Base-by-base conservation (phyloP, 352 stramenopile genomes). In the Pythium rishiriense region DNA sequence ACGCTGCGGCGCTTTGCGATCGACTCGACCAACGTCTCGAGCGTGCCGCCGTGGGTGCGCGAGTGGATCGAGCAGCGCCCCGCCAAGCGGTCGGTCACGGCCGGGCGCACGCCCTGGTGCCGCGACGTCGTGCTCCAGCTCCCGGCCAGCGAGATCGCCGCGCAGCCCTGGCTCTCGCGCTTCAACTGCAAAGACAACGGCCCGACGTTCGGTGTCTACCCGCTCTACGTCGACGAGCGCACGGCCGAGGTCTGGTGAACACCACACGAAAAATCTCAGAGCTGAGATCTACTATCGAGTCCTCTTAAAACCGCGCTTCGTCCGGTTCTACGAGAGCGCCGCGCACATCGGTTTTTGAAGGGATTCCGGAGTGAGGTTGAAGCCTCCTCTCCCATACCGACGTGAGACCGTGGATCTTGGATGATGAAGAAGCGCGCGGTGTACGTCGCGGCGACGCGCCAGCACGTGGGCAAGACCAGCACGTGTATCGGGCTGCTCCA, bases 401-500 rank as follows among this genome's bases (percentile, higher is more conserved):
- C n/a, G n/a, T n/a, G n/a, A n/a, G n/a, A n/a, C 10, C 10, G 31
- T 11, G 10, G 10, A 10, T 35, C 31, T 10, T 11, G 5, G 33
- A 12, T 12, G 2, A 48, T 52, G 55, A 78, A 78, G 68, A 83
- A 83, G 29, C 68, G 74, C 10, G 85, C 85, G 6, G 85, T 94
- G 66, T 92, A 91, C 64, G 85, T 97, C n/a, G 86, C 85, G 5
- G 88, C 88, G 24, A 97, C 88, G 55, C 78, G 88, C 54, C 87
- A 97, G 76, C 87, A 97, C 67, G 89, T 94, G 39, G 88, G 88
- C 48, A 97, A 97, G 75, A 97, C 96, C 11, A 98, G 94, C 52
- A 96, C 90, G n/a, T 98, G 85, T 54, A 72, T 99, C 19, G 96
- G 94, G 1, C 66, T 99, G 15, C 86, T 98, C 61, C 90, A 94